These are phyloP conservation scores for Cladosporium sp. DNA, from an alignment of 2,329 filamentous ascomycete genomes.

Conservation along the genomic window DNA sequence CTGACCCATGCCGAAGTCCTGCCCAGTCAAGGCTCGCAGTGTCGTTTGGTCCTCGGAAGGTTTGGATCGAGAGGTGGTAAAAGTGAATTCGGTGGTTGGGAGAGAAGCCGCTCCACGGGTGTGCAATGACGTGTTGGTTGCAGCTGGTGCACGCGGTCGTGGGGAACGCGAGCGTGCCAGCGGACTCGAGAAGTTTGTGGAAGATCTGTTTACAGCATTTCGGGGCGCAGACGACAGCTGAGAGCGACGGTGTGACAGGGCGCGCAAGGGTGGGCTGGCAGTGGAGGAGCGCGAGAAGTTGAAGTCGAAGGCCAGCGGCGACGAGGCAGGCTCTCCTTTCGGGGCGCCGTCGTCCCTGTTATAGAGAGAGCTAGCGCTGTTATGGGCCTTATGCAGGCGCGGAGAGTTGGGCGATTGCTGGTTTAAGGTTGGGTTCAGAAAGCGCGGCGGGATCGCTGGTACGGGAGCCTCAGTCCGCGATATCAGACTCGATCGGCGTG, in stretches of 20 bases:
- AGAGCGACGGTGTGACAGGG: background rate
- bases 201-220: background rate
- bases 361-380: background rate
- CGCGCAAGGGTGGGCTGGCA: background rate
- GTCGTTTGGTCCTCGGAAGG: constrained; percentile 3
- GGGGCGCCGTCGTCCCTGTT: background rate
- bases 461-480: background rate
- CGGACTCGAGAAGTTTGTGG: background rate
- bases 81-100: background rate
- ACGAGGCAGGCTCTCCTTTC: background rate
- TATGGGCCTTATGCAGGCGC: background rate
- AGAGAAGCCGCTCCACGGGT: background rate
- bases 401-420: background rate
- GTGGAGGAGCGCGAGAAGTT: background rate
- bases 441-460: constrained; percentile 10
- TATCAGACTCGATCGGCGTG: constrained; percentile 1
- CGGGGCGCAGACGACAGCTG: background rate
- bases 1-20: background rate
- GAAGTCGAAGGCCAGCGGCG: constrained; percentile 7
- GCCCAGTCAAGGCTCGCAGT: constrained; percentile 6
- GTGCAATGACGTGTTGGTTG: constrained; percentile 1
- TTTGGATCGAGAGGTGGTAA: background rate
- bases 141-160: background rate
- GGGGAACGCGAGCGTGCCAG: background rate
- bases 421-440: background rate